Evolutionary conservation across 2,329 filamentous ascomycete genomes (phyloP), one percentile per base, ranked within the genome.

Genomic region (Atkinsonella hypoxylon): DNA sequence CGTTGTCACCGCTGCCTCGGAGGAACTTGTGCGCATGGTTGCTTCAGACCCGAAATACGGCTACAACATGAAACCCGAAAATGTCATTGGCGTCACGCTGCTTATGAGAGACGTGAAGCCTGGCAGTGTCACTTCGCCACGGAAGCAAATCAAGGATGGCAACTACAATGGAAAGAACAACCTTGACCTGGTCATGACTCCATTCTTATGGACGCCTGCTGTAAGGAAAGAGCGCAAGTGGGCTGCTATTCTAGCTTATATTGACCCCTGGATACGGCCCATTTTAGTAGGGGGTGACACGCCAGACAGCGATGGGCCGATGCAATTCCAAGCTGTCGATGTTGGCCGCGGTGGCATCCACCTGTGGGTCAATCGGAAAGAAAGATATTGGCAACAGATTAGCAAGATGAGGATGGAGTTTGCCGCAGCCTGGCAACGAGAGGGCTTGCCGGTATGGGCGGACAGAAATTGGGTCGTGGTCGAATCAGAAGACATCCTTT

Each of bases 401-500:
- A 54, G 65, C 26, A 59, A 55, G 26, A 68, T 71, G 68, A 68
- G 67, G n/a, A 53, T 53, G 44, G 57, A 69, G 3, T 63, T 60
- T 47, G 58, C 64, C 3, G 58, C 57, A 20, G 62, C 55, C 2
- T 70, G 72, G 57, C 56, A 56, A 47, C 57, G 60, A 50, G 61
- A 68, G 43, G 64, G 65, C 1, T 51, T 67, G 9, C 58, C 62
- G 1, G 69, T 70, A 2, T 72, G 68, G 13, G 70, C 67, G 2
- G 59, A 72, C 51, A 70, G 70, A 63, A 71, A 71, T 58, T 73
- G 70, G 70, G 63, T 73, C 3, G 60, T 66, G 4, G 70, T 72
- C 2, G 64, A 57, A 54, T 69, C 70, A 0, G 55, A 61, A 1
- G 65, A 72, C 1, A 66, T 72, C n/a, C 59, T 62, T 52, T 65